Evolutionary conservation across 495 filamentous ascomycete species (phyloP).

Genomic region (Hyaloscypha bicolor): DNA sequence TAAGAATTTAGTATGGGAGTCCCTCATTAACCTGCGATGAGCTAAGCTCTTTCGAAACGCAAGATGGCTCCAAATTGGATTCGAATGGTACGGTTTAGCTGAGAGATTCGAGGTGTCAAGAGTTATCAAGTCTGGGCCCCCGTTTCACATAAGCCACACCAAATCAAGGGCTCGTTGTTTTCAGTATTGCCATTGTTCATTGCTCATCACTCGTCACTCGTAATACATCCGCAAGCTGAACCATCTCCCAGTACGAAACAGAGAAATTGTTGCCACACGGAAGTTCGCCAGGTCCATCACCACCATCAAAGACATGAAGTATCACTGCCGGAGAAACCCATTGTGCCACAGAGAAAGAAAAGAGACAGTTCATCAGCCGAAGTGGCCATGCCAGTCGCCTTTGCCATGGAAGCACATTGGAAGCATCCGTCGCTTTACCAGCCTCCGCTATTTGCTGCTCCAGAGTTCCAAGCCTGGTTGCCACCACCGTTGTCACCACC

Average conservation of each 20-base stretch:
- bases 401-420: neutral
- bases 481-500: slow-evolving; percentile 1
- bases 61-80: no score
- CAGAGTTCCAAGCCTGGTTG: neutral
- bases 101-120: no score
- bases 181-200: neutral
- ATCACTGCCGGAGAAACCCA: no score
- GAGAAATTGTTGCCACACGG: neutral
- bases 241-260: neutral
- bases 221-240: neutral
- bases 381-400: no score
- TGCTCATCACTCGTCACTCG: neutral
- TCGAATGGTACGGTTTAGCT: no score
- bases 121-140: no score
- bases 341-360: no score
- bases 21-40: no score
- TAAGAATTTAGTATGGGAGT: no score
- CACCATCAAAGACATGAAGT: neutral
- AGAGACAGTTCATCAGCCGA: no score
- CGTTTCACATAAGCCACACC: neutral
- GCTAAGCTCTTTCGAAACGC: no score
- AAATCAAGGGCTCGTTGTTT: neutral
- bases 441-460: neutral
- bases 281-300: neutral
- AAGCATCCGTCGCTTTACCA: neutral